phyloP scores from a whole-genome alignment of 768 basidiomycete species.

The Mycena capillaripes region DNA sequence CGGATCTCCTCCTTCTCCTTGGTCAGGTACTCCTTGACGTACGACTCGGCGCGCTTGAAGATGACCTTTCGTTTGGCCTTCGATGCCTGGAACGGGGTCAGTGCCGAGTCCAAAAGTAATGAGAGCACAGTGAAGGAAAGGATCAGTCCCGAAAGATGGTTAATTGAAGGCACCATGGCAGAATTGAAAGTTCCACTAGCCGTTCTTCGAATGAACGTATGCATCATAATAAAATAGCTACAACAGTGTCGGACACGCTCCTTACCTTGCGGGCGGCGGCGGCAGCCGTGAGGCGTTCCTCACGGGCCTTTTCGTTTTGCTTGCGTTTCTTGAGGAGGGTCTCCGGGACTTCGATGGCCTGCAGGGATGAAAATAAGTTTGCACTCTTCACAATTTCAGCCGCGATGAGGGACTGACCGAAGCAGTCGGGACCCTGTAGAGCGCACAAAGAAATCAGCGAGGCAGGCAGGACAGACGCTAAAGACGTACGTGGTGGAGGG shows the following conservation, averaged over 20 bases:
- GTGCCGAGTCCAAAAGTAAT: constrained; percentile 24
- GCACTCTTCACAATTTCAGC: constrained; percentile 12
- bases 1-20: constrained; percentile 98
- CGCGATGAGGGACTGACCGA: constrained; percentile 56
- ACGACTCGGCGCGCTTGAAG: constrained; percentile 99
- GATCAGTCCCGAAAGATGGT: constrained; percentile 96
- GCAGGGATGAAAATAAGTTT: constrained; percentile 23
- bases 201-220: constrained; percentile 82
- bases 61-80: constrained; percentile 96
- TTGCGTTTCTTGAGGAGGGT: constrained; percentile 99
- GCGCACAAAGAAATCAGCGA: constrained; percentile 16
- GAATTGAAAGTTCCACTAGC: constrained; percentile 76
- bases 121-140: constrained; percentile 25
- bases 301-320: constrained; percentile 95
- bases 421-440: constrained; percentile 66
- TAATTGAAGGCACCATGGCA: constrained; percentile 85
- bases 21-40: constrained; percentile 95
- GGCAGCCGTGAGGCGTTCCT: constrained; percentile 91
- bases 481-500: constrained; percentile 69
- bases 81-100: constrained; percentile 68
- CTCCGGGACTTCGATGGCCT: constrained; percentile 98
- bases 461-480: not conserved
- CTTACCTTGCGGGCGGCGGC: constrained; percentile 91
- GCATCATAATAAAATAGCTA: constrained; percentile 73
- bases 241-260: constrained; percentile 30